Conservation (phyloP, 1,284 basidiomycete genomes). For the Entoloma clypeatum region DNA sequence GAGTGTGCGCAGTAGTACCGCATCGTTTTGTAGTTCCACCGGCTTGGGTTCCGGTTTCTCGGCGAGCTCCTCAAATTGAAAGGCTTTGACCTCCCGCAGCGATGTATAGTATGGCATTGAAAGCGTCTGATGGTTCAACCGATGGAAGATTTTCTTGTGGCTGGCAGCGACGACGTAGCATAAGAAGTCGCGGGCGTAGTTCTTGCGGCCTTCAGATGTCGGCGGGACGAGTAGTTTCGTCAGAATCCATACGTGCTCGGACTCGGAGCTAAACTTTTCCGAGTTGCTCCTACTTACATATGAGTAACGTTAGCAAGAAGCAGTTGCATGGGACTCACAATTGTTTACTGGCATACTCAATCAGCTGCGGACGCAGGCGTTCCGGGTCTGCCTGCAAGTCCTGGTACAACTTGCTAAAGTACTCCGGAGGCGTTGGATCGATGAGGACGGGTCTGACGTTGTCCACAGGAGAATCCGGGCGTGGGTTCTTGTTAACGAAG, state of each 20-base stretch:
- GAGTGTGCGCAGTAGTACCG: neutral
- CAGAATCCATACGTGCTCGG: constrained; percentile 11
- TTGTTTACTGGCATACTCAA: neutral
- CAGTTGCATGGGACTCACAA: neutral
- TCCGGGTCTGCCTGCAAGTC: too few species aligned
- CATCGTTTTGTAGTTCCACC: neutral
- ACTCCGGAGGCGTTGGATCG: neutral
- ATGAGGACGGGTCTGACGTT: neutral
- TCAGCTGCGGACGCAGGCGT: too few species aligned
- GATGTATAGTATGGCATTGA: neutral
- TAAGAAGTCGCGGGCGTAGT: too few species aligned
- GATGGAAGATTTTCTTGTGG: neutral
- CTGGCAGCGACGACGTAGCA: neutral
- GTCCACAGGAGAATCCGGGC: neutral
- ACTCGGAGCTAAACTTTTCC: too few species aligned
- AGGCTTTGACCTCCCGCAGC: neutral
- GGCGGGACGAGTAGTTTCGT: neutral
- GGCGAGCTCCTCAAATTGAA: neutral
- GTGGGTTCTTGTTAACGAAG: neutral
- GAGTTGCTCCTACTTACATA: constrained; percentile 2
- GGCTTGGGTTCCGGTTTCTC: neutral
- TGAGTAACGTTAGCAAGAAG: neutral
- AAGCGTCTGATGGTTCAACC: neutral
- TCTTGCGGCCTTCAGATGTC: neutral
- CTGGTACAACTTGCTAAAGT: too few species aligned